These are phyloP conservation scores for Nakaseomyces delphensis DNA, from an alignment of 1,139 yeast species.

Conservation along the genomic window DNA sequence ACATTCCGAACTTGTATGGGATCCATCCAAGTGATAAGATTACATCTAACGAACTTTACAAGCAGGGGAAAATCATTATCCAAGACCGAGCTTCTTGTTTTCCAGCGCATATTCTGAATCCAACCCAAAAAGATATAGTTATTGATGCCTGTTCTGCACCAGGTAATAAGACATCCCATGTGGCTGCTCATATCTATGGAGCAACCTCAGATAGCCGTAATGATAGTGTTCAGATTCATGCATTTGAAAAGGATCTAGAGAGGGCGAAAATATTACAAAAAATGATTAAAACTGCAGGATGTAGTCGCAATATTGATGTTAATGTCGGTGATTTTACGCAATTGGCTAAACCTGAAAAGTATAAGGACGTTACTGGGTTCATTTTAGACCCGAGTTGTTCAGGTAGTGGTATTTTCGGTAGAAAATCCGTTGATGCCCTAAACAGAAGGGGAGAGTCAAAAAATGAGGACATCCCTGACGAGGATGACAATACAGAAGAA, in stretches of 20 bases:
- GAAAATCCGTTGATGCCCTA: conserved; percentile 34
- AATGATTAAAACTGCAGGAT: conserved; percentile 77
- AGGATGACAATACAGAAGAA: conserved; percentile 31
- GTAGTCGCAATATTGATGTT: conserved; percentile 45
- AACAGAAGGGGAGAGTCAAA: conserved; percentile 23
- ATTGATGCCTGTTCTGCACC: conserved; percentile 98
- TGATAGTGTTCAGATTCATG: conserved; percentile 41
- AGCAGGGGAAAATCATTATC: conserved; percentile 69
- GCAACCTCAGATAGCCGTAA: conserved; percentile 12
- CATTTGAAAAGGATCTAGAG: conserved; percentile 76
- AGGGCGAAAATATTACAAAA: conserved; percentile 64
- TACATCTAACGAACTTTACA: conserved; percentile 57
- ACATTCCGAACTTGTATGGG: conserved; percentile 71
- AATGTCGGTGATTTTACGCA: conserved; percentile 79
- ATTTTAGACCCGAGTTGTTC: conserved; percentile 96
- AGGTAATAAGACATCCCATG: conserved; percentile 92
- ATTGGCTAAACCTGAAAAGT: conserved; percentile 47
- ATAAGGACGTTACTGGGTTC: conserved; percentile 61
- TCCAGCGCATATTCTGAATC: conserved; percentile 76
- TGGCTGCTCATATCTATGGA: conserved; percentile 50
- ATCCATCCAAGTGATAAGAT: conserved; percentile 65
- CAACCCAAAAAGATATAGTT: conserved; percentile 45
- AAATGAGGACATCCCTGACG: conserved; percentile 31
- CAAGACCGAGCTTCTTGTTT: conserved; percentile 97
- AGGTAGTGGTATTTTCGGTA: conserved; percentile 93